Percentiles rank a stretch among this genome's conserved stretches.
Evolutionary conservation across 768 basidiomycete species (phyloP).

Genomic region (Lentinus tigrinus): DNA sequence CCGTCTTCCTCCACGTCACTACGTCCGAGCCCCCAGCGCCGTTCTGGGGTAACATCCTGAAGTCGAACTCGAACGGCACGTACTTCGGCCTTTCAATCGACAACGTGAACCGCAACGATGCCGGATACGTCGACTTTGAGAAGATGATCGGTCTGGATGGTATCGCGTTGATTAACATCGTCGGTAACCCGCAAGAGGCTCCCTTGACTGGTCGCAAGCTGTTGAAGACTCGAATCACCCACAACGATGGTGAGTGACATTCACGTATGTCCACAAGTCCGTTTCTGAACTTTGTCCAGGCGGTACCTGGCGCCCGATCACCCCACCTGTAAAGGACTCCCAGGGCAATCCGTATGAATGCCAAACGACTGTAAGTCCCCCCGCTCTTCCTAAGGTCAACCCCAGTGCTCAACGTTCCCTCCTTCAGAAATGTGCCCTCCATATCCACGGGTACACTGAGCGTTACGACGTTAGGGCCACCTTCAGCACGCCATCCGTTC

Average conservation of each 20-base stretch:
- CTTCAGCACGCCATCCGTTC: conserved; percentile 88
- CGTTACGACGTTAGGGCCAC: conserved; percentile 88
- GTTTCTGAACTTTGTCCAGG: conserved; percentile 41
- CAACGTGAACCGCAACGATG: conserved; percentile 85
- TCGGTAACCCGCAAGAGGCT: conserved; percentile 79
- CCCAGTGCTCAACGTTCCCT: no score
- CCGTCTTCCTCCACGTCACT: conserved; percentile 95
- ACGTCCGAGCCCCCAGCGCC: conserved; percentile 74
- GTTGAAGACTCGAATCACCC: conserved; percentile 86
- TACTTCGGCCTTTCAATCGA: conserved; percentile 88
- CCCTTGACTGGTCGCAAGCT: conserved; percentile 67
- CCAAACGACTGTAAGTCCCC: conserved; percentile 51
- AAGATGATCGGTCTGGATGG: conserved; percentile 96
- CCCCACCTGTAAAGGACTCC: conserved; percentile 75
- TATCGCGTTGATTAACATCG: conserved; percentile 90
- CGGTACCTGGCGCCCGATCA: conserved; percentile 82
- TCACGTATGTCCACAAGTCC: not conserved
- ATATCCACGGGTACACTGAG: conserved; percentile 96
- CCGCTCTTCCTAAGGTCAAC: conserved; percentile 6
- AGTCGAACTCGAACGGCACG: conserved; percentile 98
- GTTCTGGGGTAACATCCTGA: conserved; percentile 88
- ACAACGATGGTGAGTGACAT: conserved; percentile 80
- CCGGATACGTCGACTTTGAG: conserved; percentile 95
- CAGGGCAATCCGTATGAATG: conserved; percentile 73
- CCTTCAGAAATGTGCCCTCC: conserved; percentile 74